phyloP scores from a whole-genome alignment of 352 stramenopile species.

The Pythium oligandrum region DNA sequence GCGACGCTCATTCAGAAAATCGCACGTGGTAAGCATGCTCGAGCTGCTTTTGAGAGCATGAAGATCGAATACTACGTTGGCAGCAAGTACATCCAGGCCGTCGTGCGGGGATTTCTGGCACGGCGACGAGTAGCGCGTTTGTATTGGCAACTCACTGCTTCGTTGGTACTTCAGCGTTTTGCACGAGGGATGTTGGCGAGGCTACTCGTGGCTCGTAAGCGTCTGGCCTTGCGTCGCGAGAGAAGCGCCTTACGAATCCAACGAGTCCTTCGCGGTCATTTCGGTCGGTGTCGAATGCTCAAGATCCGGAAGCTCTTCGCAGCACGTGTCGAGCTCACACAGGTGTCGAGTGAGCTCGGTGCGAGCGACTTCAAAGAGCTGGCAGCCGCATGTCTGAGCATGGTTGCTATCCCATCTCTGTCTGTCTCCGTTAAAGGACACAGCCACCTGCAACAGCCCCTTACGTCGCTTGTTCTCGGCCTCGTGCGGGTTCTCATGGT shows the following conservation, averaged over 20 bases:
- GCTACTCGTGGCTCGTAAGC: slow-evolving; percentile 18
- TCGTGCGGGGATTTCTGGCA: slow-evolving; percentile 58
- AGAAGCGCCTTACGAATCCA: slow-evolving; percentile 38
- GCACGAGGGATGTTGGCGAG: slow-evolving; percentile 52
- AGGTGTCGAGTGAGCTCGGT: slow-evolving; percentile 19
- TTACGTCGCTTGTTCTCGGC: slow-evolving; percentile 58
- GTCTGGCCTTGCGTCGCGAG: slow-evolving; percentile 16
- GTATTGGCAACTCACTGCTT: slow-evolving; percentile 61
- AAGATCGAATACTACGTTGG: slow-evolving; percentile 66
- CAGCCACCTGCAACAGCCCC: slow-evolving; percentile 2
- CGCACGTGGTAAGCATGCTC: slow-evolving; percentile 61
- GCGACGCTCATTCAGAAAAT: slow-evolving; percentile 78
- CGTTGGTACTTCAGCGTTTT: slow-evolving; percentile 50
- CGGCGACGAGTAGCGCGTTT: slow-evolving; percentile 55
- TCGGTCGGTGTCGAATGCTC: slow-evolving; percentile 55
- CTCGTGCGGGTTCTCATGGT: slow-evolving; percentile 71
- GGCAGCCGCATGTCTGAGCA: slow-evolving; percentile 37
- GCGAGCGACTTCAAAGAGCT: slow-evolving; percentile 53
- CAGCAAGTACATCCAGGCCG: slow-evolving; percentile 76
- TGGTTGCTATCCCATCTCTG: slow-evolving; percentile 35
- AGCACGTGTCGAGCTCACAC: slow-evolving; percentile 21
- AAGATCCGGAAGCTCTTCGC: slow-evolving; percentile 41
- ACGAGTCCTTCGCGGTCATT: slow-evolving; percentile 45
- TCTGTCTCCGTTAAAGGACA: neutral
- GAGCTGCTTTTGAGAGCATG: slow-evolving; percentile 42